Base-by-base conservation (phyloP, 352 stramenopile genomes). In the Paralagenidium karlingii region DNA sequence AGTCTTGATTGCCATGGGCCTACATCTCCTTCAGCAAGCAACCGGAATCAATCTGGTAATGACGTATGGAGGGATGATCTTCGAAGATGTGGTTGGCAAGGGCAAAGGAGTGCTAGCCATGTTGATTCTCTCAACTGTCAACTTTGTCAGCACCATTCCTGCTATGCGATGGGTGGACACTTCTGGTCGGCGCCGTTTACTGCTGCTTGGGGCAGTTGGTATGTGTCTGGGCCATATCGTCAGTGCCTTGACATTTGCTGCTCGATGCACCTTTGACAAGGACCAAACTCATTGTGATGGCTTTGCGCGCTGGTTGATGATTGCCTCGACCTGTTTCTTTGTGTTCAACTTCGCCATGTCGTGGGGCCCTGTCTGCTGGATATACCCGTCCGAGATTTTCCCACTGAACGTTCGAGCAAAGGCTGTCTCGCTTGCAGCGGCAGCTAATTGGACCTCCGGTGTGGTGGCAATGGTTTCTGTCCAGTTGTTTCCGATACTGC, bases 371-470 rank as follows among this genome's bases (percentile, higher is more conserved):
- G 41, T 76, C 8, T 60, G 63, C 39, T 81, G 67, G 67, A 68
- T 76, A 18, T 74, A 76, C 29, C 64, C 67, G 1, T 37, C 61
- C 9, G 67, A 81, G 46, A 70, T 75, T 46, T 78, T 78, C 42
- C 57, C 61, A 42, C 6, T 42, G 37, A 42, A 36, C 25, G 25
- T 42, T 2, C 37, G 37, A n/a, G 37, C 37, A 2, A 42, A 42
- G 9, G 37, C 37, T 16, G 37, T 42, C 10, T 42, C 37, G 13
- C 15, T 47, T 22, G 26, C 37, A n/a, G 31, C 37, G 25, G 31
- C 37, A 16, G 31, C 37, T 16, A 42, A 42, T 24, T 42, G 37
- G 37, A 24, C 37, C 8, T 32, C 31, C 19, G 37, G 37, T 16
- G 37, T 24, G 8, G 9, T 42, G n/a, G 40, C 51, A 43, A 56